Evolutionary conservation across 1,139 yeast species (phyloP).

Genomic region (Blastobotrys elegans): DNA sequence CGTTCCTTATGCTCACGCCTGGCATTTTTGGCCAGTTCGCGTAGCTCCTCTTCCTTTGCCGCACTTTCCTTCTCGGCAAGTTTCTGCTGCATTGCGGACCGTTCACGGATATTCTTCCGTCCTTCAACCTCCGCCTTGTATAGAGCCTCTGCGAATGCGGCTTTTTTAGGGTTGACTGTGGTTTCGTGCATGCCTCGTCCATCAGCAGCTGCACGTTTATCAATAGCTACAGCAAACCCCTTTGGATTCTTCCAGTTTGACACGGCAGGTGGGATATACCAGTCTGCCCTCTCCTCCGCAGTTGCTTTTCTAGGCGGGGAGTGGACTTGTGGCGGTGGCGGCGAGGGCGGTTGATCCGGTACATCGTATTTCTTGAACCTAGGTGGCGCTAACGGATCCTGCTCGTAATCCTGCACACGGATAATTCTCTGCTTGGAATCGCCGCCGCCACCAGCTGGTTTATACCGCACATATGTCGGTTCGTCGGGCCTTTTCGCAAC

Average conservation of each 20-base stretch:
- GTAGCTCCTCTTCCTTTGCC: constrained; percentile 56
- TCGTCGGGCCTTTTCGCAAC: constrained; percentile 28
- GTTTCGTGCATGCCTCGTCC: constrained; percentile 39
- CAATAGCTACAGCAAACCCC: constrained; percentile 81
- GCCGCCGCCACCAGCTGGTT: constrained; percentile 41
- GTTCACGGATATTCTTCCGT: constrained; percentile 57
- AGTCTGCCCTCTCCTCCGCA: constrained; percentile 69
- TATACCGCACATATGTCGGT: constrained; percentile 45
- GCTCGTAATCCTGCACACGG: constrained; percentile 53
- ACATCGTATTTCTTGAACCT: constrained; percentile 70
- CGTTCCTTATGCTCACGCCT: constrained; percentile 33
- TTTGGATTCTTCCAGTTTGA: constrained; percentile 96
- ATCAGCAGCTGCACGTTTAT: constrained; percentile 65
- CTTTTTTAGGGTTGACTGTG: constrained; percentile 56
- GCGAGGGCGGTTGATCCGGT: constrained; percentile 60
- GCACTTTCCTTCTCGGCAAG: constrained; percentile 51
- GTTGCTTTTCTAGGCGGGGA: constrained; percentile 55
- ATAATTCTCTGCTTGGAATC: constrained; percentile 41
- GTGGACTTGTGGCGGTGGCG: constrained; percentile 44
- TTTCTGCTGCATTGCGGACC: constrained; percentile 54
- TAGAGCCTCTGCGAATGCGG: constrained; percentile 63
- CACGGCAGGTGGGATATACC: constrained; percentile 89
- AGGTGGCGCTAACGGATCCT: constrained; percentile 87
- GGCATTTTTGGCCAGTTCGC: constrained; percentile 55
- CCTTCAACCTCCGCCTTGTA: constrained; percentile 72